phyloP scores from a whole-genome alignment of 352 stramenopile species.

The Globisporangium viniferum region DNA sequence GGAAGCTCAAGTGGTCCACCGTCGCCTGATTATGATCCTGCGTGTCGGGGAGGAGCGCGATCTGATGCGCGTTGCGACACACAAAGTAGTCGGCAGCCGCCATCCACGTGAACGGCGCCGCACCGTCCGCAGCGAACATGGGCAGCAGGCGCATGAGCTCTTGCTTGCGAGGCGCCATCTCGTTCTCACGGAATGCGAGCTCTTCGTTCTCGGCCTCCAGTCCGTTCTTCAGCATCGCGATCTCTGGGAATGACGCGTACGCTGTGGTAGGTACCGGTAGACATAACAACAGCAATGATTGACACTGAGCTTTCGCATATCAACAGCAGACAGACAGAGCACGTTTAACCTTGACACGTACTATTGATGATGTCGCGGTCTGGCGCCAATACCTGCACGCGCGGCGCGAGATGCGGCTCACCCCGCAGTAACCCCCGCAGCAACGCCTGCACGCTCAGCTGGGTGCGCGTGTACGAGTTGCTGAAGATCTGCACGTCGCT shows the following conservation, averaged over 20 bases:
- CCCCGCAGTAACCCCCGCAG: conserved; percentile 43
- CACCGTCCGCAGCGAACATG: conserved; percentile 25
- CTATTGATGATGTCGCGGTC: conserved; percentile 82
- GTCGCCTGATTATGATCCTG: conserved; percentile 34
- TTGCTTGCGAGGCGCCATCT: conserved; percentile 46
- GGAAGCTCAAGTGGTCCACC: conserved; percentile 58
- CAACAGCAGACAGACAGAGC: background rate
- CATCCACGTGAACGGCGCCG: conserved; percentile 65
- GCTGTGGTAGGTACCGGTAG: conserved; percentile 20
- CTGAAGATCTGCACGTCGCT: conserved; percentile 57
- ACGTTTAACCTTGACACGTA: conserved; percentile 21
- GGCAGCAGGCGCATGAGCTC: conserved; percentile 58
- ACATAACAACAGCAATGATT: too few relatives aligned
- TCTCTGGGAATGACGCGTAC: conserved; percentile 63
- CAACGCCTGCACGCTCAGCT: conserved; percentile 70
- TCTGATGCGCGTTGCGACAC: conserved; percentile 52
- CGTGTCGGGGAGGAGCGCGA: conserved; percentile 52
- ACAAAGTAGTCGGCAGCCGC: conserved; percentile 72
- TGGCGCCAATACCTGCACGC: conserved; percentile 53
- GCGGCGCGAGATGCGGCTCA: conserved; percentile 31
- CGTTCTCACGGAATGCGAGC: conserved; percentile 45
- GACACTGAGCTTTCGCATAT: background rate
- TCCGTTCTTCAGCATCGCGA: conserved; percentile 44
- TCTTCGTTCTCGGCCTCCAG: conserved; percentile 50
- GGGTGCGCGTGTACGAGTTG: conserved; percentile 75